Evolutionary conservation across 2,329 filamentous ascomycete genomes (phyloP), one percentile per base, ranked within the genome.

Genomic region (Diplodia scrobiculata): DNA sequence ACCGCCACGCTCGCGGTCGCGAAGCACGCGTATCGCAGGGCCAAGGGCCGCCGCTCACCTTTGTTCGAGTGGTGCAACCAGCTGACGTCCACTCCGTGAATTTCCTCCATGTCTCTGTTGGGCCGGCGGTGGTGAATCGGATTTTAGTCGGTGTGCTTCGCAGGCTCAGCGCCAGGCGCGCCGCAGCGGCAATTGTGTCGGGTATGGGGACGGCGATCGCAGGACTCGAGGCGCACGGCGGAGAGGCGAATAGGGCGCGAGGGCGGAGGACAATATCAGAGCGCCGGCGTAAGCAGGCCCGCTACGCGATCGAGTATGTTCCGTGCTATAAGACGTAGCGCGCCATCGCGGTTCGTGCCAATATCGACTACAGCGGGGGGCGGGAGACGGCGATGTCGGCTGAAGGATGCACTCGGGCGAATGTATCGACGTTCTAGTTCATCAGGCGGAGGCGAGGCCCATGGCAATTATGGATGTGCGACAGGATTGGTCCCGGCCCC

Each of bases 1-100:
- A 32, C 38, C 21, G 62, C 27, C 32, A 17, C 45, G 53, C 21
- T n/a, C 32, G 11, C 47, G 19, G 34, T 13, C 27, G 59, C 36
- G 59, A 34, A 7, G 47, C 47, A 27, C 45, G 34, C 29, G n/a
- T 29, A 52, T 63, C 60, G 71, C 69, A 69, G 69, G 70, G 70
- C 68, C n/a, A 11, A 27, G 17, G 32, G 19, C 11, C 9, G 6
- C 5, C 19, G 79, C 84, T 79, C 83, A 91, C 92, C 91, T 89
- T 90, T 92, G 69, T 88, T 87, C 72, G 89, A 87, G 75, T 91
- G 90, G 79, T 95, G 90, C 82, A 96, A 90, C 92, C 92, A 96
- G 79, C 90, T 92, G 74, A 96, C 91, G 79, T 96, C 92, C 74
- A 96, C 86, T 71, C 89, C 89, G 77, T 92, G 88, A 70, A 91